Evolutionary conservation across 768 basidiomycete genomes (phyloP).

Genomic region (Kwoniella sp.): DNA sequence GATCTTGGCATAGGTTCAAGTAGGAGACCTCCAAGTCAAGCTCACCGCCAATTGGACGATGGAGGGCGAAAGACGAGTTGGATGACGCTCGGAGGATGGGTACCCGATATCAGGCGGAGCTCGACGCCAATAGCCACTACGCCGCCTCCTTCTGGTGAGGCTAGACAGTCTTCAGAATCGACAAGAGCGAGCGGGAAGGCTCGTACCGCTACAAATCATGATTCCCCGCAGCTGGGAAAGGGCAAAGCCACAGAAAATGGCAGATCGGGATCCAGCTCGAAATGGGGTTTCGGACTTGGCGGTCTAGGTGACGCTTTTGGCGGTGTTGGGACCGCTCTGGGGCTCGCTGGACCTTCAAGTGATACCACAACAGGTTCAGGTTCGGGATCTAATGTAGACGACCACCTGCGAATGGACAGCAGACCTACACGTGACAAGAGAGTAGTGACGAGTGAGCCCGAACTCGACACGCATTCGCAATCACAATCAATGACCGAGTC

Average conservation of each 20-base stretch:
- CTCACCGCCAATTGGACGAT: neutral
- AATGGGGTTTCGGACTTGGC: conserved; percentile 20
- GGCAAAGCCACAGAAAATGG: neutral
- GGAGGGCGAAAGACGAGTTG: conserved; percentile 32
- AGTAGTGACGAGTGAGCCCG: neutral
- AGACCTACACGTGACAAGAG: too few relatives aligned
- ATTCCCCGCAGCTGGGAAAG: too few relatives aligned
- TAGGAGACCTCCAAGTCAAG: neutral
- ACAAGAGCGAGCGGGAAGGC: too few relatives aligned
- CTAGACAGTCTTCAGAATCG: too few relatives aligned
- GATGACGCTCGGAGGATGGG: conserved; percentile 37
- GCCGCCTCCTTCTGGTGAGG: neutral
- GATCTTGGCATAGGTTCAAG: conserved; percentile 4
- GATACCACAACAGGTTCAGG: neutral
- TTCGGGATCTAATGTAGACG: neutral
- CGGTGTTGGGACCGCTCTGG: conserved; percentile 33
- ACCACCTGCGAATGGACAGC: neutral
- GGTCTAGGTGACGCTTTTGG: conserved; percentile 26
- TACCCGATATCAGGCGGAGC: conserved; percentile 23
- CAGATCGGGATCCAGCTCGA: neutral
- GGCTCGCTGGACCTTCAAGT: conserved; percentile 13
- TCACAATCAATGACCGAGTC: too few relatives aligned
- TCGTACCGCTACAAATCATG: too few relatives aligned
- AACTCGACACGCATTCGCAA: too few relatives aligned
- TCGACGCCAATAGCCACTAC: conserved; percentile 11